phyloP scores from a whole-genome alignment of 139 green algal genomes.

The Mychonastes homosphaera region DNA sequence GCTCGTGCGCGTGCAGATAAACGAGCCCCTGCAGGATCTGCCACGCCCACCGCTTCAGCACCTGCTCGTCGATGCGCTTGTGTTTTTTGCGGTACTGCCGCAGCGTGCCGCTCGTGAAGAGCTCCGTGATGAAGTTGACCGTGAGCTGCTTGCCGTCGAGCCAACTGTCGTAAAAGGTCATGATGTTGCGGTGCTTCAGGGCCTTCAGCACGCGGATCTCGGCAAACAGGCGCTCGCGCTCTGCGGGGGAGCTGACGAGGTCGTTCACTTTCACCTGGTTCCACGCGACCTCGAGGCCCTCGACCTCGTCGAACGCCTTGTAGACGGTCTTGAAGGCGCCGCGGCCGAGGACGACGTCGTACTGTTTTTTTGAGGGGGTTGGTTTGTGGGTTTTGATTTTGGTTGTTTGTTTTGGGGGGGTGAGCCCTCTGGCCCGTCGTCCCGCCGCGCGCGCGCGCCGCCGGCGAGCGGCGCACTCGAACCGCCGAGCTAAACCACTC shows the following conservation, averaged over 20 bases:
- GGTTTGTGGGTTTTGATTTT: too few species aligned
- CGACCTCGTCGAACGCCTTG: slow-evolving; percentile 90
- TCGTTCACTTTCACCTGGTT: slow-evolving; percentile 85
- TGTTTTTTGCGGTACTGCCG: slow-evolving; percentile 95
- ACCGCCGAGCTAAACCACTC: slow-evolving; percentile 9
- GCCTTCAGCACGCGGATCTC: slow-evolving; percentile 96
- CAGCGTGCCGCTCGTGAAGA: slow-evolving; percentile 95
- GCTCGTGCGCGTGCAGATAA: slow-evolving; percentile 88
- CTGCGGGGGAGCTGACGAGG: slow-evolving; percentile 32
- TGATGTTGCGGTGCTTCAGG: slow-evolving; percentile 98
- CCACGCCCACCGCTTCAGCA: slow-evolving; percentile 90
- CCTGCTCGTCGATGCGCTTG: slow-evolving; percentile 79
- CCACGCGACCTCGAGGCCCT: slow-evolving; percentile 91
- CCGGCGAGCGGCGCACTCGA: too few species aligned
- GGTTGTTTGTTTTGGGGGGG: too few species aligned
- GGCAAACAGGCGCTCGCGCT: slow-evolving; percentile 78
- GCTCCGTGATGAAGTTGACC: slow-evolving; percentile 99
- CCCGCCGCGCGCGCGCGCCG: too few species aligned
- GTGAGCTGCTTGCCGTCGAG: slow-evolving; percentile 73
- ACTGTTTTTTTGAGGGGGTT: too few species aligned
- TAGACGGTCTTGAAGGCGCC: slow-evolving; percentile 98
- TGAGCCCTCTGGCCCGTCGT: too few species aligned
- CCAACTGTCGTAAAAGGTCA: slow-evolving; percentile 95
- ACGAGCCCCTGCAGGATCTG: slow-evolving; percentile 96
- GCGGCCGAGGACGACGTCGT: slow-evolving; percentile 50